Conservation (phyloP, 2,329 filamentous ascomycete genomes). For the Penicillium sp. region DNA sequence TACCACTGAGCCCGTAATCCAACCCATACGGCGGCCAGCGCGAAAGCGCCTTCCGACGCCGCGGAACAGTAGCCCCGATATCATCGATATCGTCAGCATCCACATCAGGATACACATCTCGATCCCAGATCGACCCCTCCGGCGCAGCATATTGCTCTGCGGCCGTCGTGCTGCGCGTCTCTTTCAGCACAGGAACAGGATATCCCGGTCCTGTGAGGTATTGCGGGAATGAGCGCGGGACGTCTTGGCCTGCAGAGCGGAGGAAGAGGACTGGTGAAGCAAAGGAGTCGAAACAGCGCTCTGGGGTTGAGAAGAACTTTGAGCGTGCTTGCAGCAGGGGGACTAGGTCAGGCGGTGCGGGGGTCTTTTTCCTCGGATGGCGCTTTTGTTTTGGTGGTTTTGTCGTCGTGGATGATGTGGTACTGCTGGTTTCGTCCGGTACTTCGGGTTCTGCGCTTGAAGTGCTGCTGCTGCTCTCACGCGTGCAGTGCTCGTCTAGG, state of each 20-base stretch:
- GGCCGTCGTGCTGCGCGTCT: not conserved
- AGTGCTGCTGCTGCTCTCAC: not conserved
- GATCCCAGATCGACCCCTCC: constrained; percentile 5
- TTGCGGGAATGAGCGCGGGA: constrained; percentile 34
- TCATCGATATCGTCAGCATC: constrained; percentile 5
- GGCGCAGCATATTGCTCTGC: not conserved
- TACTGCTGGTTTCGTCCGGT: not conserved
- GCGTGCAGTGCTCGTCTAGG: constrained; percentile 42
- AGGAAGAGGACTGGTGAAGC: constrained; percentile 46
- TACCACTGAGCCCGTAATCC: constrained; percentile 31
- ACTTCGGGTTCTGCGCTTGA: too few species aligned
- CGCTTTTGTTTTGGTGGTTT: not conserved
- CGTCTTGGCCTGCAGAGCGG: constrained; percentile 42
- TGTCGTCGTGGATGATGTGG: not conserved
- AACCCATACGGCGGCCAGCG: constrained; percentile 43
- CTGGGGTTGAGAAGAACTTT: constrained; percentile 37
- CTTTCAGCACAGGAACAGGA: constrained; percentile 33
- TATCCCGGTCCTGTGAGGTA: constrained; percentile 37
- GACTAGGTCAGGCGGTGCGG: constrained; percentile 34
- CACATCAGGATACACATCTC: constrained; percentile 8
- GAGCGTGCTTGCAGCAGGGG: constrained; percentile 38
- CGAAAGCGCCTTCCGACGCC: constrained; percentile 38
- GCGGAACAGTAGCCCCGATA: constrained; percentile 12
- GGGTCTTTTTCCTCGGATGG: constrained; percentile 8
- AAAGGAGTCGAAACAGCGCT: constrained; percentile 46